phyloP scores from a whole-genome alignment of 1,284 basidiomycete genomes.

The Tilletia caries region DNA sequence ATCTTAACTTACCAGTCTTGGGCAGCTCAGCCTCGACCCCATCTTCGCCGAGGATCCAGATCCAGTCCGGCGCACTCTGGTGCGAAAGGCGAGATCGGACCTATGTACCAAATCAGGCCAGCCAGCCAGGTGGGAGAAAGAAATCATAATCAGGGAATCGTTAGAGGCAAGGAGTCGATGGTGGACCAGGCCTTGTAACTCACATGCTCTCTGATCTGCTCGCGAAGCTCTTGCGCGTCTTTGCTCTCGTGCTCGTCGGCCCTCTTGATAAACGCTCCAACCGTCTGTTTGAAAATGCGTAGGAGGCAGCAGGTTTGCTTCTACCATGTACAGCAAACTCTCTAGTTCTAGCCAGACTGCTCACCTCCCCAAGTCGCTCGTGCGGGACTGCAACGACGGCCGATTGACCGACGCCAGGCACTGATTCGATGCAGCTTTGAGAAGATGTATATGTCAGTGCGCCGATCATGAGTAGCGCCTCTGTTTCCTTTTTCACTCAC shows the following conservation, averaged over 20 bases:
- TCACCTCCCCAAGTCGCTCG: slow-evolving; percentile 49
- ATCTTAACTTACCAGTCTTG: slow-evolving; percentile 63
- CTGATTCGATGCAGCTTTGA: slow-evolving; percentile 61
- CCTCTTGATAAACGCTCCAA: slow-evolving; percentile 34
- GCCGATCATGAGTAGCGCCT: background rate
- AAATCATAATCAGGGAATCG: background rate
- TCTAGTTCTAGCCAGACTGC: background rate
- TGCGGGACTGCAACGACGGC: slow-evolving; percentile 74
- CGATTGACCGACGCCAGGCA: slow-evolving; percentile 67
- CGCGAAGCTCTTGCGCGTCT: slow-evolving; percentile 18
- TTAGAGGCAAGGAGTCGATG: too few species aligned
- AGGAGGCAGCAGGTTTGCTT: background rate
- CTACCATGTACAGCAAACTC: background rate
- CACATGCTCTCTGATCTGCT: slow-evolving; percentile 21
- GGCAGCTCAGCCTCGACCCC: slow-evolving; percentile 65
- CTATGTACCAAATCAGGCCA: slow-evolving; percentile 58
- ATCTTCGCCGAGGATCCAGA: slow-evolving; percentile 75
- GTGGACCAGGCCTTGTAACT: slow-evolving; percentile 11
- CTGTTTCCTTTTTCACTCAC: slow-evolving; percentile 26
- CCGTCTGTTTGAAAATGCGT: slow-evolving; percentile 30
- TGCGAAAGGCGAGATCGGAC: slow-evolving; percentile 36
- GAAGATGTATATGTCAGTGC: background rate
- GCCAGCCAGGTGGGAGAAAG: background rate
- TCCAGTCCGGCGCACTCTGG: slow-evolving; percentile 65
- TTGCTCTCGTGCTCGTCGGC: background rate